phyloP scores from a whole-genome alignment of 257 asterid genomes.

The Solanum medicagineum region DNA sequence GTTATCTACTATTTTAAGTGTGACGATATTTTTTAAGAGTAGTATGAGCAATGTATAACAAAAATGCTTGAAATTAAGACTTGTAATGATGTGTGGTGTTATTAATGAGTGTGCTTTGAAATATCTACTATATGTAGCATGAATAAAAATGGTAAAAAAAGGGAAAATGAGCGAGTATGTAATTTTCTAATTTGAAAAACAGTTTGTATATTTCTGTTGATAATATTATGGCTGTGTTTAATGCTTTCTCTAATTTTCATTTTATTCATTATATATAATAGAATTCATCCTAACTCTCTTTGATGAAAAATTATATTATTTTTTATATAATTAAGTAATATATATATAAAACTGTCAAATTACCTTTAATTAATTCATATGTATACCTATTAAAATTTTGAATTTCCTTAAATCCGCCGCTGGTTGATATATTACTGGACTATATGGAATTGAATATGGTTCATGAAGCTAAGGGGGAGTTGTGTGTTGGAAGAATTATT shows the following conservation, averaged over 20 bases:
- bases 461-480: too few relatives aligned
- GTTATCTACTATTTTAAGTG: fast-evolving
- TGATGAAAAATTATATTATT: too few relatives aligned
- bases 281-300: too few relatives aligned
- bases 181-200: background rate
- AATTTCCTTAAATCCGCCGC: too few relatives aligned
- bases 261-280: too few relatives aligned
- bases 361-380: too few relatives aligned
- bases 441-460: too few relatives aligned
- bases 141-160: background rate
- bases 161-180: background rate
- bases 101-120: background rate
- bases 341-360: too few relatives aligned
- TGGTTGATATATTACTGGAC: too few relatives aligned
- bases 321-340: too few relatives aligned
- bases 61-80: background rate
- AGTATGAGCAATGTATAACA: background rate
- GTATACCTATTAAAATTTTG: too few relatives aligned
- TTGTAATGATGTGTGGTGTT: background rate
- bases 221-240: background rate
- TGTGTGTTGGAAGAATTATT: too few relatives aligned
- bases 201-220: background rate
- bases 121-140: background rate
- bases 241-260: background rate
- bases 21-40: background rate